Percentiles rank a stretch among this genome's conserved stretches.
phyloP scores from a whole-genome alignment of 2,329 filamentous ascomycete genomes.

The Aspergillus costaricaensis region DNA sequence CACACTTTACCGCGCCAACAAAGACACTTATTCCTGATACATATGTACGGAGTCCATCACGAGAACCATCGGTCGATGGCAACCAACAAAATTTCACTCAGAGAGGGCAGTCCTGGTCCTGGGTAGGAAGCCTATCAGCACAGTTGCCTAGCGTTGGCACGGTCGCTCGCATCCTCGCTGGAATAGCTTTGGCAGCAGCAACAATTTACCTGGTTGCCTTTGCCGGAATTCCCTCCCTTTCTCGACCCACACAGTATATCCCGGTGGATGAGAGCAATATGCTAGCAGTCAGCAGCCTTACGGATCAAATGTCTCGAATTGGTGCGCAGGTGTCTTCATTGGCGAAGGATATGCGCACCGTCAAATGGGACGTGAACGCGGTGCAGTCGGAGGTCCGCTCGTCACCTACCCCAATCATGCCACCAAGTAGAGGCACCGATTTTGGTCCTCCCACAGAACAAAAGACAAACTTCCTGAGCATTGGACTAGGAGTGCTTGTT shows the following conservation, averaged over 20 bases:
- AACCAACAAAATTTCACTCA: neutral
- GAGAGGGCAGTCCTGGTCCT: neutral
- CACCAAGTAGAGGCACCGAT: conserved; percentile 23
- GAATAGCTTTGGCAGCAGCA: neutral
- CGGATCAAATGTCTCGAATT: conserved; percentile 30
- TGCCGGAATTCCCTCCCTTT: neutral
- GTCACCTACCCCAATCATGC: neutral
- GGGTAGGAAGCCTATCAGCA: neutral
- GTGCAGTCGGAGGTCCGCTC: conserved; percentile 5
- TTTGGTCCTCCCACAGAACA: conserved; percentile 18
- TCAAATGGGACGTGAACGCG: conserved; percentile 28
- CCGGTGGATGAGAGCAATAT: conserved; percentile 28
- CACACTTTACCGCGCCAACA: conserved; percentile 16
- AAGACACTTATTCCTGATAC: conserved; percentile 29
- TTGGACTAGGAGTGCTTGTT: conserved; percentile 66
- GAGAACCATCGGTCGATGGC: neutral
- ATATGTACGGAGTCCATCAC: conserved; percentile 13
- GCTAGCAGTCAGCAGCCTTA: conserved; percentile 28
- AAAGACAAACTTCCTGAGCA: conserved; percentile 73
- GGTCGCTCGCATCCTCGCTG: conserved; percentile 10
- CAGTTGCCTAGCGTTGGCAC: neutral
- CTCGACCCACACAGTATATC: conserved; percentile 10
- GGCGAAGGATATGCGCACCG: conserved; percentile 30
- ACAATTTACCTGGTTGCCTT: neutral
- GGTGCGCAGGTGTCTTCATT: conserved; percentile 34